A percentile compares a stretch with the other conserved stretches of the same genome.
Evolutionary conservation across 2,329 filamentous ascomycete genomes (phyloP).

Genomic region (Penicillium janthinellum): DNA sequence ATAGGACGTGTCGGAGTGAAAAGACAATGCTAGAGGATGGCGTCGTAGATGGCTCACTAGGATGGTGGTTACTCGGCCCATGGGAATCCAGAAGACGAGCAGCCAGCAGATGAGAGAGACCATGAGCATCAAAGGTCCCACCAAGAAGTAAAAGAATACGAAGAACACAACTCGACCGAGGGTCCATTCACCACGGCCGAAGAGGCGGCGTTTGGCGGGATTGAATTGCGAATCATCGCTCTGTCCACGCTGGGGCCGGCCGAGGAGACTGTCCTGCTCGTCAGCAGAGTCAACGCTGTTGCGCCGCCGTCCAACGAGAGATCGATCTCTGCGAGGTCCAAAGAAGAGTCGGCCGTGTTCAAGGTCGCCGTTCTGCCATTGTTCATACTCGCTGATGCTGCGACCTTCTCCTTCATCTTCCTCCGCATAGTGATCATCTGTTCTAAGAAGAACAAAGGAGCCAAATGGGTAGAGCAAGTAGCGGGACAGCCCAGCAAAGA

Average conservation of each 20-base stretch:
- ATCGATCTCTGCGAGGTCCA: slow-evolving; percentile 74
- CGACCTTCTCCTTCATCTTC: slow-evolving; percentile 95
- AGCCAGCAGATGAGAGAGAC: slow-evolving; percentile 93
- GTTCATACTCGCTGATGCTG: slow-evolving; percentile 97
- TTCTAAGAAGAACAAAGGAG: slow-evolving; percentile 89
- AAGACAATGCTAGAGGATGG: slow-evolving; percentile 88
- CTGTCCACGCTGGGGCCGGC: slow-evolving; percentile 60
- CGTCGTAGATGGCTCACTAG: slow-evolving; percentile 88
- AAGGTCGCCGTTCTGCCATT: slow-evolving; percentile 96
- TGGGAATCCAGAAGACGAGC: slow-evolving; percentile 95
- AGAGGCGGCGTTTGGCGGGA: slow-evolving; percentile 76
- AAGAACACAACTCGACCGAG: slow-evolving; percentile 94
- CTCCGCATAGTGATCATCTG: slow-evolving; percentile 90
- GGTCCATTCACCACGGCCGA: slow-evolving; percentile 95
- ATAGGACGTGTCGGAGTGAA: slow-evolving; percentile 81
- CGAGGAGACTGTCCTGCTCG: slow-evolving; percentile 88
- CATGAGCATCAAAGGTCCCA: slow-evolving; percentile 81
- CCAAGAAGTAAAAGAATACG: slow-evolving; percentile 88
- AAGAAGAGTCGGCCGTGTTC: slow-evolving; percentile 97
- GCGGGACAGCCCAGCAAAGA: slow-evolving; percentile 78
- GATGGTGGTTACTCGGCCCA: slow-evolving; percentile 92
- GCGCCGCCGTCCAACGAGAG: slow-evolving; percentile 81
- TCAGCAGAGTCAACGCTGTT: slow-evolving; percentile 86
- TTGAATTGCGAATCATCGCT: slow-evolving; percentile 44
- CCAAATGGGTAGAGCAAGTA: slow-evolving; percentile 97